Conservation (phyloP, 306 rosid species). For the Malus sieversii region DNA sequence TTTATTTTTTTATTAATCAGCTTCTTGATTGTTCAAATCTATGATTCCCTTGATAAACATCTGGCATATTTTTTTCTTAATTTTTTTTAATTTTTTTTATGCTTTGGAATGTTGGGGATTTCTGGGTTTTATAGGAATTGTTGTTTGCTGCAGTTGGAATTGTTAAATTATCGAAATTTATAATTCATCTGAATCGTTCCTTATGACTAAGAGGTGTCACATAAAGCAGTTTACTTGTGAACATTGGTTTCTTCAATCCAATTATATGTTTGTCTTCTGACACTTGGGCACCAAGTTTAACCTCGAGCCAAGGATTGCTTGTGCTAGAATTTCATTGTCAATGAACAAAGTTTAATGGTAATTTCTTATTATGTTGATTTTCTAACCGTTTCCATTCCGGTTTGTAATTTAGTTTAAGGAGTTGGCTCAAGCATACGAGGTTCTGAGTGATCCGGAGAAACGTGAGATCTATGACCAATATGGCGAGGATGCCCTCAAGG, state of each 20-base stretch:
- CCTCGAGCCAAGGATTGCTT: too few species aligned
- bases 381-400: neutral
- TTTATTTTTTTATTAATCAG: neutral
- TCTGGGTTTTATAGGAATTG: neutral
- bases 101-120: neutral
- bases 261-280: neutral
- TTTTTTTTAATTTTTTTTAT: neutral
- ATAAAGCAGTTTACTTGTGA: neutral
- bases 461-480: slow-evolving; percentile 89
- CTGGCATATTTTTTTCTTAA: neutral
- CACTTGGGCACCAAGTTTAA: neutral
- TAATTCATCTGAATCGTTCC: too few species aligned
- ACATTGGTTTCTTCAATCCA: neutral
- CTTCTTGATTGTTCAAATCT: neutral
- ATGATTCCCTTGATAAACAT: neutral
- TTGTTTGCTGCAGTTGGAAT: neutral
- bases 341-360: neutral
- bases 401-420: slow-evolving; percentile 58
- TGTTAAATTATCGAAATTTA: neutral
- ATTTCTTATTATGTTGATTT: neutral
- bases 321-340: neutral
- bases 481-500: slow-evolving; percentile 96
- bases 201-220: neutral
- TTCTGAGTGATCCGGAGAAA: slow-evolving; percentile 86
- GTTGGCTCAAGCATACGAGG: slow-evolving; percentile 93